Percentiles rank a stretch among this genome's conserved stretches.
Evolutionary conservation across 352 stramenopile species (phyloP).

Genomic region (Pythium oligandrum): DNA sequence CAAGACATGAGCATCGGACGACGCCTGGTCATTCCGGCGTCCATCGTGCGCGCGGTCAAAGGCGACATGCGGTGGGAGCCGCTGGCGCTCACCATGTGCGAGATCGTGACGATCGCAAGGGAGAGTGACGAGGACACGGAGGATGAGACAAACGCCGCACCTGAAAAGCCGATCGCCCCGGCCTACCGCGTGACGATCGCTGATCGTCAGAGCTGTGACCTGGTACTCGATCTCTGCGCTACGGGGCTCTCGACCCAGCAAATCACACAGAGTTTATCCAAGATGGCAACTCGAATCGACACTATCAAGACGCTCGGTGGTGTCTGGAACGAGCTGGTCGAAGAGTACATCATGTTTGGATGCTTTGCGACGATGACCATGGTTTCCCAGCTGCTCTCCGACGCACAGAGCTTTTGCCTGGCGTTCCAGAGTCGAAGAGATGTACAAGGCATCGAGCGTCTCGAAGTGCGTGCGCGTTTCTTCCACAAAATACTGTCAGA

Average conservation of each 20-base stretch:
- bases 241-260: slow-evolving; percentile 16
- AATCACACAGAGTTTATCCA: slow-evolving; percentile 13
- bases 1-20: no score
- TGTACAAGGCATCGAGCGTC: slow-evolving; percentile 14
- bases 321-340: slow-evolving; percentile 24
- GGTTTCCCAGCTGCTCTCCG: slow-evolving; percentile 25
- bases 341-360: slow-evolving; percentile 20
- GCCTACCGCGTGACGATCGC: slow-evolving; percentile 17
- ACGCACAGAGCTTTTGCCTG: slow-evolving; percentile 48
- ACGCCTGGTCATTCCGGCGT: no score
- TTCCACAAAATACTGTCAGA: slow-evolving; percentile 29
- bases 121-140: background rate
- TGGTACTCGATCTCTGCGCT: slow-evolving; percentile 21
- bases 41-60: background rate
- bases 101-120: background rate
- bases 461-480: slow-evolving; percentile 32
- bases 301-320: slow-evolving; percentile 24
- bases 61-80: slow-evolving; percentile 3
- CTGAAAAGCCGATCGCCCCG: background rate
- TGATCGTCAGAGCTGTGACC: slow-evolving; percentile 18
- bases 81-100: background rate
- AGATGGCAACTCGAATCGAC: slow-evolving; percentile 13
- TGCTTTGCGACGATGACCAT: slow-evolving; percentile 32
- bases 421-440: slow-evolving; percentile 19
- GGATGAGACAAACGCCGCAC: background rate